Evolutionary conservation across 495 filamentous ascomycete genomes (phyloP), one percentile per base, ranked within the genome.

Genomic region (Penicillium ucsense): DNA sequence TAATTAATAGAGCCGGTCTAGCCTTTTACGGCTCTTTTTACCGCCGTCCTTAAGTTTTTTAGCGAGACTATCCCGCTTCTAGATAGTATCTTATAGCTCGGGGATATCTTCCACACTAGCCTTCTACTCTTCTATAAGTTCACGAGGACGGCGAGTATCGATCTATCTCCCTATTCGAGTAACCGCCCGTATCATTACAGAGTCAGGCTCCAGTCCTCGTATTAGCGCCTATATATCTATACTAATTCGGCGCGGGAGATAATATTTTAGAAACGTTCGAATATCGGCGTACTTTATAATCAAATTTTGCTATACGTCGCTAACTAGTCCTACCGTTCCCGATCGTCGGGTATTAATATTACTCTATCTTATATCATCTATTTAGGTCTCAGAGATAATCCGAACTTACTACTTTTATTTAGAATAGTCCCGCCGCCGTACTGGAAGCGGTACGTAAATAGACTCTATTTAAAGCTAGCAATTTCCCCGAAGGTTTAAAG

Each of bases 31-130:
- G 37, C 36, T 42, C 20, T 32, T 38, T 49, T 43, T 43, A 9
- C 10, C 20, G 12, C 31, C 4, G 8, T 33, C 4, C 8, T 49
- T 0, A 31, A 49, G 47, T 12, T 43, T 49, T 38, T 31, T 3
- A 9, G 47, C 10, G 27, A 49, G 35, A 7, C 6, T 38, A 37
- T 49, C 47, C 6, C 40, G 47, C 35, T 49, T 49, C 9, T 43
- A 1, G 12, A 49, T 49, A 2, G 28, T 41, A 30, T 42, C 47
- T 5, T 49, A 10, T 1, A 49, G 39, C 32, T 49, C 40, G 0
- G 39, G 5, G 8, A 37, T 37, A 3, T 30, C 39, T 37, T 49
- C 40, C 3, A 49, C 40, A 30, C 47, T 43, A 8, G 32, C 44
- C 39, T 29, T 35, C 34, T 52, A 35, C 12, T 38, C 35, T n/a